Percentiles rank a stretch among this genome's conserved stretches.
phyloP scores from a whole-genome alignment of 192 early-diverging fungal genomes.

The Chytriomyces sp. region DNA sequence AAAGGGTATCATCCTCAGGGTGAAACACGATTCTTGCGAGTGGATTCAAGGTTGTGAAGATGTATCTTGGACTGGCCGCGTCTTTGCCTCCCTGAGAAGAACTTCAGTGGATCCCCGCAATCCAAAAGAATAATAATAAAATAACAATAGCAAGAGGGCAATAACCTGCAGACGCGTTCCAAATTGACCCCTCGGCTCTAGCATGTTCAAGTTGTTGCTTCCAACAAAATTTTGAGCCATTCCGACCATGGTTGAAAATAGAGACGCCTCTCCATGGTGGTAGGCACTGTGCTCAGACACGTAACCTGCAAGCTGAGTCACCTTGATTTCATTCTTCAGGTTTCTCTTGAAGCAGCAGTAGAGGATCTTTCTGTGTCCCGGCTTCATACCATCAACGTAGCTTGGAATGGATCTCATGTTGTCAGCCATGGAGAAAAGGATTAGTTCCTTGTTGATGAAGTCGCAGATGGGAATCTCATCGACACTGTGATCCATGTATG shows the following conservation, averaged over 20 bases:
- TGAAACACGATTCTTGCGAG: constrained; percentile 80
- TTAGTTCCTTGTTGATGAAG: constrained; percentile 95
- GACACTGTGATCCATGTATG: constrained; percentile 83
- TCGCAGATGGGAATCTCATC: constrained; percentile 77
- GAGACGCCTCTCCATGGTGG: constrained; percentile 91
- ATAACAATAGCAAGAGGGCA: too few relatives aligned
- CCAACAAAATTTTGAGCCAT: constrained; percentile 96
- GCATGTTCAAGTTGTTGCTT: constrained; percentile 88
- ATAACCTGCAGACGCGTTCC: constrained; percentile 78
- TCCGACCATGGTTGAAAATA: constrained; percentile 84
- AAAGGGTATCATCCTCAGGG: constrained; percentile 78
- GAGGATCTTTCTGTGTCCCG: constrained; percentile 94
- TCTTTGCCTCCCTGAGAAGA: constrained; percentile 79
- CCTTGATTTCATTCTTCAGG: constrained; percentile 81
- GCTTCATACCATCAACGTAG: constrained; percentile 93
- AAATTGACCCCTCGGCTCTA: constrained; percentile 88
- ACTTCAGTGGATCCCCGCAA: neutral
- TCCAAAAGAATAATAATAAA: constrained; percentile 2
- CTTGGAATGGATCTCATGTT: constrained; percentile 94
- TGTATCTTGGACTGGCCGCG: constrained; percentile 96
- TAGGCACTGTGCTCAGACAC: constrained; percentile 89
- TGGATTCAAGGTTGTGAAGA: constrained; percentile 74
- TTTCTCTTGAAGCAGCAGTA: constrained; percentile 85
- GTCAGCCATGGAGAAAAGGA: constrained; percentile 93
- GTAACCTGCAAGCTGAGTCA: constrained; percentile 84